Evolutionary conservation across 129 eudicot species (phyloP).

Genomic region (Rutidosis leptorrhynchoides): DNA sequence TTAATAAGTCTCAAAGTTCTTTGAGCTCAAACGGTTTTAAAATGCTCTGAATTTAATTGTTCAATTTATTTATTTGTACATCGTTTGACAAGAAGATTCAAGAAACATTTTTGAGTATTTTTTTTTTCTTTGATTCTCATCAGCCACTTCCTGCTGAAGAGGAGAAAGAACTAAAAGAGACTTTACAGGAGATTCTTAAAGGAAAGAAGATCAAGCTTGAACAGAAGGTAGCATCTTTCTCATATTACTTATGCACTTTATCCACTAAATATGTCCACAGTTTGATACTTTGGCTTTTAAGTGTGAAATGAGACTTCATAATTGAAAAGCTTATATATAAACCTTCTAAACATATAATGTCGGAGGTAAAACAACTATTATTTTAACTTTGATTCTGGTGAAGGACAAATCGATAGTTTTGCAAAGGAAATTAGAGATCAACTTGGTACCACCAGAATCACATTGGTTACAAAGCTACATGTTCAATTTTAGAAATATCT

Average conservation of each 20-base stretch:
- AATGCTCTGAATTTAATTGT: not conserved
- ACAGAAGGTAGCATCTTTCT: constrained; percentile 64
- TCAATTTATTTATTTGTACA: not conserved
- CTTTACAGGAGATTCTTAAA: constrained; percentile 64
- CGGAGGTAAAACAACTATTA: not conserved
- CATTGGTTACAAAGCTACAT: not conserved
- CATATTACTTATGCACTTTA: not conserved
- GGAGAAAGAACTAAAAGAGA: constrained; percentile 83
- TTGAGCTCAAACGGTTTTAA: not conserved
- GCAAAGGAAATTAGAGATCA: not conserved
- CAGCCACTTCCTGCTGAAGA: constrained; percentile 84
- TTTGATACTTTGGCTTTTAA: not conserved
- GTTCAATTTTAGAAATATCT: not conserved
- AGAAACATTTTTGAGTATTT: not conserved
- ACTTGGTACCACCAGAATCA: not conserved
- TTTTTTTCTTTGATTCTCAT: not conserved
- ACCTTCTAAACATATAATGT: not conserved
- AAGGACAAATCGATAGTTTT: not conserved
- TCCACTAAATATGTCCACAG: not conserved
- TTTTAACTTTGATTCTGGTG: not conserved
- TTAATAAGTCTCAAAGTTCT: not conserved
- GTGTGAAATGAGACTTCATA: not conserved
- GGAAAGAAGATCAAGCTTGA: constrained; percentile 77
- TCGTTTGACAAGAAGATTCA: not conserved
- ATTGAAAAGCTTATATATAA: not conserved